Conservation (phyloP, 228 moss, liverwort and hornwort genomes). For the Sphagnum magellanicum region DNA sequence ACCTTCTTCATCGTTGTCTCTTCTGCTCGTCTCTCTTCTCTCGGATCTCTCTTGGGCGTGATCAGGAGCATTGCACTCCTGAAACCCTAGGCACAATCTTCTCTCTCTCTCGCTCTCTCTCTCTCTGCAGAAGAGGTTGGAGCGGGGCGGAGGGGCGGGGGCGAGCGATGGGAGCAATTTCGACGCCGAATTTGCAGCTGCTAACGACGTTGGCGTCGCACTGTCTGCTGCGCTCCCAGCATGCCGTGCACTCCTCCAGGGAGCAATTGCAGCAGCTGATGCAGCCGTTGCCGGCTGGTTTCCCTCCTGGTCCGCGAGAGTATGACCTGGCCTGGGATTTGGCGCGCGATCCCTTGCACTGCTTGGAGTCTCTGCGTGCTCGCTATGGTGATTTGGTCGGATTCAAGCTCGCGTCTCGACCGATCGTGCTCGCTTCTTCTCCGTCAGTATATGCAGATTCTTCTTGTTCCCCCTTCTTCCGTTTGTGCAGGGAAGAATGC, state of each 20-base stretch:
- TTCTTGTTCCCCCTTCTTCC: not conserved
- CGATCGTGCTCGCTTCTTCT: slow-evolving; percentile 58
- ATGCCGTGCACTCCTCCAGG: slow-evolving; percentile 13
- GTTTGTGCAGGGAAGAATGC: no score
- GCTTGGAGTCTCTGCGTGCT: slow-evolving; percentile 37
- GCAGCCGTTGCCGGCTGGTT: slow-evolving; percentile 21
- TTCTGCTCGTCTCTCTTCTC: not conserved
- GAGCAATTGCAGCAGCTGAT: slow-evolving; percentile 14
- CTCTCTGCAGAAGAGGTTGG: no score
- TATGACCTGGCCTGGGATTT: slow-evolving; percentile 58
- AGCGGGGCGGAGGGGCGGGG: no score
- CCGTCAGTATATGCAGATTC: slow-evolving; percentile 21
- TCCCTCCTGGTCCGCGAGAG: slow-evolving; percentile 43
- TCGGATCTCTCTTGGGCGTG: no score
- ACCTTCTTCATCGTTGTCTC: not conserved
- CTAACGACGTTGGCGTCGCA: slow-evolving; percentile 20
- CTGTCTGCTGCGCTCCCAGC: slow-evolving; percentile 20
- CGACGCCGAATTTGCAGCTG: slow-evolving; percentile 20
- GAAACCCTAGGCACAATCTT: no score
- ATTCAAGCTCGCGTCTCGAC: slow-evolving; percentile 48
- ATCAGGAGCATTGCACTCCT: no score
- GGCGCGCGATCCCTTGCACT: slow-evolving; percentile 43
- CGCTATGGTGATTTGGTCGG: slow-evolving; percentile 55
- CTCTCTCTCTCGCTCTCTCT: no score
- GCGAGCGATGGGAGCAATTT: slow-evolving; percentile 13